Evolutionary conservation across 2,329 filamentous ascomycete genomes (phyloP).

Genomic region (Colletotrichum orchidophilum): DNA sequence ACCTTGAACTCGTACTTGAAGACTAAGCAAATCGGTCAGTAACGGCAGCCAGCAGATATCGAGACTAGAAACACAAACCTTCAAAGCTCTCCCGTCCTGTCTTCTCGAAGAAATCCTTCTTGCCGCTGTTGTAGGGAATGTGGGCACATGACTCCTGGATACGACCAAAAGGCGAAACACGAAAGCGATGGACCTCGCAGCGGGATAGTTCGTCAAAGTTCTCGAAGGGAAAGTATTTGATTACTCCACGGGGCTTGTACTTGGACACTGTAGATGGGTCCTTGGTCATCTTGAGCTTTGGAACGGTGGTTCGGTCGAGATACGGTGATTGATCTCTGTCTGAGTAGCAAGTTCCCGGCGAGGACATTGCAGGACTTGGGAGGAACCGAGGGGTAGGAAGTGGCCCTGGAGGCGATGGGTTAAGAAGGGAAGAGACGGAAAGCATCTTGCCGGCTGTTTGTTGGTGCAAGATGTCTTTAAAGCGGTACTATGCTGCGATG

Average conservation of each 20-base stretch:
- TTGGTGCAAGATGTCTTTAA: constrained; percentile 31
- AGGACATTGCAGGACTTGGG: constrained; percentile 51
- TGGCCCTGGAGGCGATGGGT: constrained; percentile 62
- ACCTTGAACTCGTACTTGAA: constrained; percentile 85
- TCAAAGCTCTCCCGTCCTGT: constrained; percentile 90
- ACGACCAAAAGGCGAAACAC: constrained; percentile 71
- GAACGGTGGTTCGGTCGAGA: constrained; percentile 41
- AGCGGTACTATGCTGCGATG: constrained; percentile 25
- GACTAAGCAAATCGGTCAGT: constrained; percentile 58
- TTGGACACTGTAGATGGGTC: constrained; percentile 71
- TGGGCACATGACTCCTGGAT: constrained; percentile 73
- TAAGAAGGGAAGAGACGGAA: constrained; percentile 73
- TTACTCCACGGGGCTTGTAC: constrained; percentile 69
- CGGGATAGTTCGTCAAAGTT: constrained; percentile 65
- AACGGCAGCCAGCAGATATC: not conserved
- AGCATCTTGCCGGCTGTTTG: constrained; percentile 60
- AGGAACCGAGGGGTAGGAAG: constrained; percentile 51
- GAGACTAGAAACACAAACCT: constrained; percentile 62
- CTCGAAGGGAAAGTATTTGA: constrained; percentile 82
- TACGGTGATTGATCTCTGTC: constrained; percentile 42
- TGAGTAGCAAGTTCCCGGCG: constrained; percentile 45
- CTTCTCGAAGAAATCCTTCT: constrained; percentile 87
- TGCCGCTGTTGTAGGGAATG: constrained; percentile 94
- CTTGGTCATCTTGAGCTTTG: constrained; percentile 70
- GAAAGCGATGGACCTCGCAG: constrained; percentile 68